These are phyloP conservation scores for Lojkania enalia DNA, from an alignment of 2,329 filamentous ascomycete genomes.

Conservation along the genomic window DNA sequence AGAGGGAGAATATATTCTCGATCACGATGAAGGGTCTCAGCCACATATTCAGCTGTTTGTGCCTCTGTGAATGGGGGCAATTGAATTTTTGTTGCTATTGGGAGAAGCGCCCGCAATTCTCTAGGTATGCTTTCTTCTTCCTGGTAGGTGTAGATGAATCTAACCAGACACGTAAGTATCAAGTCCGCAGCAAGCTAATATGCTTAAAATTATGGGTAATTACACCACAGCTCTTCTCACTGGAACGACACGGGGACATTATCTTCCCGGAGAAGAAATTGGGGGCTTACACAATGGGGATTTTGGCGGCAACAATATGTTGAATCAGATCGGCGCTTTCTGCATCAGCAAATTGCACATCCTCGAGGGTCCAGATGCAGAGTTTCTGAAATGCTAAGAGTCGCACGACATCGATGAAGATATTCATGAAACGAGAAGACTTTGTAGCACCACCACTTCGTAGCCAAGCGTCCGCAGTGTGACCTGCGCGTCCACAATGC, in stretches of 20 bases:
- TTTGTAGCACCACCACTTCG: constrained; percentile 50
- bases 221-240: no score
- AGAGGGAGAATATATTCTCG: constrained; percentile 75
- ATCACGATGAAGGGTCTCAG: constrained; percentile 74
- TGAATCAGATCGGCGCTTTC: constrained; percentile 84
- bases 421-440: constrained; percentile 78
- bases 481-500: constrained; percentile 40
- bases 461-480: constrained; percentile 52
- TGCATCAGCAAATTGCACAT: constrained; percentile 86
- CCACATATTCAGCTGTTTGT: constrained; percentile 81
- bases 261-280: constrained; percentile 50
- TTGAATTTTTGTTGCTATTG: constrained; percentile 64
- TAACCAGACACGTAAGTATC: no score
- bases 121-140: constrained; percentile 46
- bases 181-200: no score
- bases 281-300: constrained; percentile 71
- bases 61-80: constrained; percentile 74
- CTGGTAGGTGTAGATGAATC: constrained; percentile 60
- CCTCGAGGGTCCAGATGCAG: constrained; percentile 86
- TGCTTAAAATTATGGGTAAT: no score
- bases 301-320: constrained; percentile 74
- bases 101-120: constrained; percentile 44
- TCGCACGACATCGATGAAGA: constrained; percentile 81
- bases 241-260: not conserved
- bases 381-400: constrained; percentile 82